phyloP scores from a whole-genome alignment of 352 stramenopile genomes.

The Globisporangium emineosum region DNA sequence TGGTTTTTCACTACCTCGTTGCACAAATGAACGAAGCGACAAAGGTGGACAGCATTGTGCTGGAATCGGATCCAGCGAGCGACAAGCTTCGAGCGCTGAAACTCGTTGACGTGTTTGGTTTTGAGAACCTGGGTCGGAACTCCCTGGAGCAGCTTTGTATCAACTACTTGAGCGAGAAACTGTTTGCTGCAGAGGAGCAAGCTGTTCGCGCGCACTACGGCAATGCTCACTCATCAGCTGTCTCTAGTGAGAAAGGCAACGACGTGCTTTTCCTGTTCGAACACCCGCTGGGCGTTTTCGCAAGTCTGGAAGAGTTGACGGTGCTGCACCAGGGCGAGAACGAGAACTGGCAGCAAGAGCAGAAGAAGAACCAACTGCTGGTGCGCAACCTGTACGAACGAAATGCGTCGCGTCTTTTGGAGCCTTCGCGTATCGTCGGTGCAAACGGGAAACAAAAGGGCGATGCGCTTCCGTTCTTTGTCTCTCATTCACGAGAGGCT shows the following conservation, averaged over 20 bases:
- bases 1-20: constrained; percentile 46
- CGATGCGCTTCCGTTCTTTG: constrained; percentile 34
- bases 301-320: constrained; percentile 67
- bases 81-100: constrained; percentile 26
- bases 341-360: constrained; percentile 35
- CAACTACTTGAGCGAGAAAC: constrained; percentile 82
- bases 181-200: constrained; percentile 42
- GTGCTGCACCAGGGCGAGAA: constrained; percentile 59
- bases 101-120: constrained; percentile 76
- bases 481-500: constrained; percentile 44
- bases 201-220: constrained; percentile 12
- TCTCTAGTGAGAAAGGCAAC: constrained; percentile 1
- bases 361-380: constrained; percentile 67
- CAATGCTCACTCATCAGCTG: background rate
- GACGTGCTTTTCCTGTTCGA: constrained; percentile 47
- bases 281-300: constrained; percentile 53
- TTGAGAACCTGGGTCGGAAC: constrained; percentile 63
- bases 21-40: constrained; percentile 45
- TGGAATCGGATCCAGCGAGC: background rate
- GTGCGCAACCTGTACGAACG: constrained; percentile 62
- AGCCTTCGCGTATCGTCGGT: constrained; percentile 20
- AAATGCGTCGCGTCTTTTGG: constrained; percentile 27
- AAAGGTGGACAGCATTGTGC: constrained; percentile 15
- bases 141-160: constrained; percentile 80
- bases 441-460: constrained; percentile 10